These are phyloP conservation scores for Coemansia sp. DNA, from an alignment of 192 early-diverging fungal genomes.

Conservation along the genomic window DNA sequence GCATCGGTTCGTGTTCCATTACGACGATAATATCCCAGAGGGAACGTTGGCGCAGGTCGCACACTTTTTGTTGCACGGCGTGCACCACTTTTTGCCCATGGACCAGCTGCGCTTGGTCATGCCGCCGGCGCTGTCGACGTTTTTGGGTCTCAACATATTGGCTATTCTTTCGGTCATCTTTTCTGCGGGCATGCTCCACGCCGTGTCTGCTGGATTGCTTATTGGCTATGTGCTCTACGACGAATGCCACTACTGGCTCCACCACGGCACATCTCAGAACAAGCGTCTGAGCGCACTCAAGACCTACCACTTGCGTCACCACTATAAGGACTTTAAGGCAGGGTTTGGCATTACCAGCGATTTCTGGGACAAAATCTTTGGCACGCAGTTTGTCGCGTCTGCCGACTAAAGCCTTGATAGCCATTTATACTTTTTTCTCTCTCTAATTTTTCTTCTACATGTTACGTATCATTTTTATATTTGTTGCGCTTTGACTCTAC, in stretches of 20 bases:
- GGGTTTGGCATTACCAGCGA: conserved; percentile 92
- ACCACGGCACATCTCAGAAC: conserved; percentile 79
- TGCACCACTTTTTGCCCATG: conserved; percentile 97
- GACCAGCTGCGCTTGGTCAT: conserved; percentile 95
- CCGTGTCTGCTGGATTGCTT: conserved; percentile 71
- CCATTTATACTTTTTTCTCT: conserved; percentile 1
- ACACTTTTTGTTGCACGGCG: conserved; percentile 92
- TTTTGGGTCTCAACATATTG: conserved; percentile 69
- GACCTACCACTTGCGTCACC: conserved; percentile 92
- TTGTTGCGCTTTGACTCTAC: neutral
- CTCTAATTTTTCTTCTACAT: conserved; percentile 1
- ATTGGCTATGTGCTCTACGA: conserved; percentile 92
- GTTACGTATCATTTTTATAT: too few species aligned
- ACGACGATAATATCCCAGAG: conserved; percentile 87
- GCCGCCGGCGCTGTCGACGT: conserved; percentile 76
- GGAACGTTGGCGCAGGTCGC: conserved; percentile 69
- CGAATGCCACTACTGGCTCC: conserved; percentile 91
- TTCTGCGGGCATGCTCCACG: conserved; percentile 65
- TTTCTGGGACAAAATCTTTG: conserved; percentile 85
- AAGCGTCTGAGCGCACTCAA: conserved; percentile 85
- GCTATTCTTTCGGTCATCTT: conserved; percentile 60
- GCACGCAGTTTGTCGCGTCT: conserved; percentile 56
- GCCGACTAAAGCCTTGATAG: conserved; percentile 8
- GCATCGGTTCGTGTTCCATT: conserved; percentile 93
- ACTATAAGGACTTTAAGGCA: conserved; percentile 87